Base-by-base conservation (phyloP, 2,329 filamentous ascomycete genomes). In the Mycosphaerella sp. region DNA sequence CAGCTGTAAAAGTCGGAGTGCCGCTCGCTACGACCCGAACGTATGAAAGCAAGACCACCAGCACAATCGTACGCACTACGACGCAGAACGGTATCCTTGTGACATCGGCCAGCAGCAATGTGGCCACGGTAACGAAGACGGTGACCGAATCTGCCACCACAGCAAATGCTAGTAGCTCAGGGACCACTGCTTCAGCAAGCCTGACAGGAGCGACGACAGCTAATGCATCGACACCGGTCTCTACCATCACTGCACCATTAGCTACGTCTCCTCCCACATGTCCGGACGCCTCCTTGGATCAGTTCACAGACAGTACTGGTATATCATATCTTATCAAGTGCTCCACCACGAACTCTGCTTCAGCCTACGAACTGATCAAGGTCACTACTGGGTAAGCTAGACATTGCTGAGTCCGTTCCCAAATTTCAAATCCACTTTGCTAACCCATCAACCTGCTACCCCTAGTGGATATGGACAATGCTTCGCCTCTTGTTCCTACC, bases 251-350 rank as follows among this genome's bases (percentile, higher is more conserved):
- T 25, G 51, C 44, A 8, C 44, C 53, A 2, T 44, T 49, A 7
- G 28, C 51, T 2, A 54, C 54, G 2, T 37, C 53, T 2, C 54
- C 58, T 5, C 57, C 62, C 1, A 55, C 55, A 1, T 66, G 64
- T 45, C 64, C 64, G 0, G 52, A 49, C 44, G 54, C 35, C 57
- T 58, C 6, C 44, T 50, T 50, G 25, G 42, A 48, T n/a, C 37
- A 43, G 1, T 64, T 57, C 42, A 54, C 52, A 9, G 64, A 66
- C 48, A 51, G 49, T n/a, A 50, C 53, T 12, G 54, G 58, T 6
- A 58, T 64, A 7, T 37, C 53, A 3, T 66, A 66, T 41, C 47
- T 51, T n/a, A 61, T 66, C 27, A 58, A 55, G 14, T 66, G 64
- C 56, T 59, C 57, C 13, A 53, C 43, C 25, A 63, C 64, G 43